These are phyloP conservation scores for Tuber melanosporum DNA, from an alignment of 495 filamentous ascomycete species.

Conservation along the genomic window DNA sequence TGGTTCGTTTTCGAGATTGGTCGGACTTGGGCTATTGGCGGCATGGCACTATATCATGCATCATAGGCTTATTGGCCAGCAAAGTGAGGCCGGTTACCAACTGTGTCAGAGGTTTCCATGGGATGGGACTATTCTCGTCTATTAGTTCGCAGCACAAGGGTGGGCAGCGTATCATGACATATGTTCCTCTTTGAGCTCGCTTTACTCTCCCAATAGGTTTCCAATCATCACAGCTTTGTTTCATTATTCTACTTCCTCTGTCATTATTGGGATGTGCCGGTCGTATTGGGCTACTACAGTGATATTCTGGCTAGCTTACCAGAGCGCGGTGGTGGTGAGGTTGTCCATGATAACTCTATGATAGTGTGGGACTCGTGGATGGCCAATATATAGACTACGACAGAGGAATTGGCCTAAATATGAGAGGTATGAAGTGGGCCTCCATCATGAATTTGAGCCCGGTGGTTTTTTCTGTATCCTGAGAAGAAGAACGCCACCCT, in stretches of 20 bases:
- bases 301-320: neutral
- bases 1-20: neutral
- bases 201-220: neutral
- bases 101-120: neutral
- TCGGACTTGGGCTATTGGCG: neutral
- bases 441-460: no score
- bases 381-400: no score
- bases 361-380: no score
- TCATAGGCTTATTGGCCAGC: neutral
- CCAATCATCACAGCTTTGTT: no score
- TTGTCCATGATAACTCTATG: neutral
- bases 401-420: no score
- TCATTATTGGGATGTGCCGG: neutral
- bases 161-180: neutral
- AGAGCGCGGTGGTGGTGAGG: neutral
- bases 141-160: neutral
- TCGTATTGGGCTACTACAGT: neutral
- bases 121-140: neutral
- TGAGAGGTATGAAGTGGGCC: no score
- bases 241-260: neutral
- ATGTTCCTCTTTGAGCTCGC: neutral
- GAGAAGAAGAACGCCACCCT: constrained; percentile 33
- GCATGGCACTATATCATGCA: neutral
- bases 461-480: no score
- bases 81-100: no score